phyloP scores from a whole-genome alignment of 1,284 basidiomycete species.

The Vanrija pseudolonga region DNA sequence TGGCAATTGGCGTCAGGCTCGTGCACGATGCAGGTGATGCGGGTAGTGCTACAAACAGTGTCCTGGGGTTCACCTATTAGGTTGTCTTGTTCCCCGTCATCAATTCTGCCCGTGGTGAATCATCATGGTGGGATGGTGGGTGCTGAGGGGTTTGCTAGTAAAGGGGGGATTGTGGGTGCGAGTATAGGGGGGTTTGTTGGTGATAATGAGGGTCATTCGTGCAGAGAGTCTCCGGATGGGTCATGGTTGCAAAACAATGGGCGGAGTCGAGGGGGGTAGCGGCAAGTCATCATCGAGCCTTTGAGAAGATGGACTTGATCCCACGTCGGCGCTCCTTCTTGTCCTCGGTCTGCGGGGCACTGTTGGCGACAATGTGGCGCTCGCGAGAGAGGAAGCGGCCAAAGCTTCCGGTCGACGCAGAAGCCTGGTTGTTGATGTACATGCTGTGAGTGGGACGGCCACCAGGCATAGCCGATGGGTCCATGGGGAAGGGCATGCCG shows the following conservation, averaged over 20 bases:
- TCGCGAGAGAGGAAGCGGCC: conserved; percentile 12
- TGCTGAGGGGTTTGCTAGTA: too few species aligned
- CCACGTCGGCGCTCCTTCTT: conserved; percentile 17
- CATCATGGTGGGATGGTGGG: too few species aligned
- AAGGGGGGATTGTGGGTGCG: too few species aligned
- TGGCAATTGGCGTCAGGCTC: too few species aligned
- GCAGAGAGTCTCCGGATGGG: too few species aligned
- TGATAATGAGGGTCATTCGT: too few species aligned
- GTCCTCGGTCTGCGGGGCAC: conserved; percentile 9
- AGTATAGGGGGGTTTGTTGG: too few species aligned
- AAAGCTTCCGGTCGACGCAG: conserved; percentile 23
- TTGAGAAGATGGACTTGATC: conserved; percentile 19
- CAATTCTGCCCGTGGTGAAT: too few species aligned
- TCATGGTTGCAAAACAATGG: neutral
- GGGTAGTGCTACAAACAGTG: conserved; percentile 2
- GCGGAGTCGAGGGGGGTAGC: neutral
- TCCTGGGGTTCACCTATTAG: too few species aligned
- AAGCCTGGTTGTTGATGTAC: conserved; percentile 26
- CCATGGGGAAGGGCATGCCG: too few species aligned
- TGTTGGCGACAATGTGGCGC: conserved; percentile 2
- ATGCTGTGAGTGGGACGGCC: conserved; percentile 23
- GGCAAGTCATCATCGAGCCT: conserved; percentile 1
- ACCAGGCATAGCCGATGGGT: conserved; percentile 3
- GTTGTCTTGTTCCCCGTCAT: too few species aligned
- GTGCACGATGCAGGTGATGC: too few species aligned